Evolutionary conservation across 352 stramenopile species (phyloP).

Genomic region (Pythium oligandrum): DNA sequence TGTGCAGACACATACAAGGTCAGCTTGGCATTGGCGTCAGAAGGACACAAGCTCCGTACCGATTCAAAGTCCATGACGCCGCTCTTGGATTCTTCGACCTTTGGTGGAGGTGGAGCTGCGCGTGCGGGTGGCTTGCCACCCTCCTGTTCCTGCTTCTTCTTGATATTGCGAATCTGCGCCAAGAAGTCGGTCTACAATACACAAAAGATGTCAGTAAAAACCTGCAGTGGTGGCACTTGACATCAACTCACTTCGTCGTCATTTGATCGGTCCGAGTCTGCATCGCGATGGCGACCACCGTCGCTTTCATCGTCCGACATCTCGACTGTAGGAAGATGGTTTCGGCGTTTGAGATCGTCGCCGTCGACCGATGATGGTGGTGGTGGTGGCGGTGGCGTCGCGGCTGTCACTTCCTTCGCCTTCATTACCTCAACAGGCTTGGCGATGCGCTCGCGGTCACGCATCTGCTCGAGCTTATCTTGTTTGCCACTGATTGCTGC

Average conservation of each 20-base stretch:
- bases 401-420: constrained; percentile 67
- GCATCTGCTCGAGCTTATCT: constrained; percentile 75
- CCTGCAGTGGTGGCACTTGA: not conserved
- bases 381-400: constrained; percentile 22
- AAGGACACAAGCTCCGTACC: constrained; percentile 7
- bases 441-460: constrained; percentile 59
- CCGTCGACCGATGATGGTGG: constrained; percentile 11
- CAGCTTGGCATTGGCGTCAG: not conserved
- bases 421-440: constrained; percentile 77
- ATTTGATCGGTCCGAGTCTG: constrained; percentile 54
- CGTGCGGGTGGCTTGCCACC: constrained; percentile 9
- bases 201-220: constrained; percentile 7
- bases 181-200: constrained; percentile 56
- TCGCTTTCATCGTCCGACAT: constrained; percentile 83
- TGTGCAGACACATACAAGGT: constrained; percentile 15
- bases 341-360: constrained; percentile 18
- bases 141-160: constrained; percentile 70
- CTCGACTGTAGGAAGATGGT: constrained; percentile 56
- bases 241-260: constrained; percentile 44
- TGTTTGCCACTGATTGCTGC: constrained; percentile 81
- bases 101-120: constrained; percentile 24
- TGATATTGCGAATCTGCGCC: constrained; percentile 77
- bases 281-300: constrained; percentile 28
- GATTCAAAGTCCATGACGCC: constrained; percentile 49
- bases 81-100: constrained; percentile 48